Conservation (phyloP, 306 rosid genomes). For the Biancaea sappan region DNA sequence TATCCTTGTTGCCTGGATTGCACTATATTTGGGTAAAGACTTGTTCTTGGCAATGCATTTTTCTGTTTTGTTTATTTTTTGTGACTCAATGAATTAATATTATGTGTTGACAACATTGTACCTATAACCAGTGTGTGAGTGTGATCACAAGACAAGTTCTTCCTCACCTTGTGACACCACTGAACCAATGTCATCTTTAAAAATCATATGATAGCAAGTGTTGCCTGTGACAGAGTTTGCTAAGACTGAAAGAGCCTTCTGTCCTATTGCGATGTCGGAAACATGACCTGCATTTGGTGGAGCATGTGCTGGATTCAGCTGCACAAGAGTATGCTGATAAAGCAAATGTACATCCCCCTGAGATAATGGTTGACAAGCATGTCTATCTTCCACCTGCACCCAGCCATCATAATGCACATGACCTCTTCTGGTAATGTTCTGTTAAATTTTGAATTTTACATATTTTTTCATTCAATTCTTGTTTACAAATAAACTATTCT, state of each 20-base stretch:
- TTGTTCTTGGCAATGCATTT: neutral
- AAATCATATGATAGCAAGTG: constrained; percentile 9
- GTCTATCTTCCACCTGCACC: constrained; percentile 93
- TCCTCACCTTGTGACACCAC: constrained; percentile 10
- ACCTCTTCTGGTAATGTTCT: constrained; percentile 67
- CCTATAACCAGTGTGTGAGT: constrained; percentile 15
- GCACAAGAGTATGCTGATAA: constrained; percentile 80
- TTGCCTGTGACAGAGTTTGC: constrained; percentile 65
- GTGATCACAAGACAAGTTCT: neutral
- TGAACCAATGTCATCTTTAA: constrained; percentile 21
- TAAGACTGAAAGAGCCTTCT: constrained; percentile 94
- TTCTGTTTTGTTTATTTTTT: neutral
- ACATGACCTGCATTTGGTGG: constrained; percentile 68
- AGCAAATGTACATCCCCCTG: constrained; percentile 72
- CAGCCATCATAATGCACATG: constrained; percentile 70
- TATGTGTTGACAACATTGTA: constrained; percentile 3
- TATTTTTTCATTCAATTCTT: constrained; percentile 3
- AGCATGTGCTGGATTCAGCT: constrained; percentile 73
- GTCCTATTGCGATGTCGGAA: constrained; percentile 90
- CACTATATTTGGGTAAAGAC: neutral
- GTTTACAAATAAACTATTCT: constrained; percentile 10
- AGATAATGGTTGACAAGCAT: constrained; percentile 68
- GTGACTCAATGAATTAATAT: no score
- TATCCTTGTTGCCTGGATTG: neutral
- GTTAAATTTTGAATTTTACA: constrained; percentile 17